Evolutionary conservation across 75 land plant genomes (phyloP).

Genomic region (Cryptomeria japonica): DNA sequence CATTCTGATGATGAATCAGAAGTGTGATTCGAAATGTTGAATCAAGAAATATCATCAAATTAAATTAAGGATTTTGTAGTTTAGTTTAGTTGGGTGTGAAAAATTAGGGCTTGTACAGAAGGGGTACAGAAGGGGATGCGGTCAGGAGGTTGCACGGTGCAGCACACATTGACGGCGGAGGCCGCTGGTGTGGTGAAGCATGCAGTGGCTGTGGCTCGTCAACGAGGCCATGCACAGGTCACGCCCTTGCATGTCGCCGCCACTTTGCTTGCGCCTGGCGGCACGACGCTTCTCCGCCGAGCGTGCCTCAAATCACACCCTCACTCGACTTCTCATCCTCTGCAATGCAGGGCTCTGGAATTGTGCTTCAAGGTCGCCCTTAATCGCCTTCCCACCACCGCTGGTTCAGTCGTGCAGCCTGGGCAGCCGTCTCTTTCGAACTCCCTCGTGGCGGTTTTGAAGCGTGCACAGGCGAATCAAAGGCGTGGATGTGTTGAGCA

Average conservation of each 20-base stretch:
- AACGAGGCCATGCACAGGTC: constrained; percentile 66
- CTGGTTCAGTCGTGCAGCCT: constrained; percentile 4
- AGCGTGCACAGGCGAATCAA: constrained; percentile 74
- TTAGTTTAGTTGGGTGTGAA: neutral
- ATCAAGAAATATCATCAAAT: too few relatives aligned
- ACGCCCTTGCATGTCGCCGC: constrained; percentile 74
- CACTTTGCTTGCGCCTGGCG: constrained; percentile 36
- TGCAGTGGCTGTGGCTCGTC: constrained; percentile 45
- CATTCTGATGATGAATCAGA: too few relatives aligned
- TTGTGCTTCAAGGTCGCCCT: constrained; percentile 73
- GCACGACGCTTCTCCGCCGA: constrained; percentile 28
- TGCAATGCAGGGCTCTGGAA: constrained; percentile 67
- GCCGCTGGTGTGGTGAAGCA: constrained; percentile 50
- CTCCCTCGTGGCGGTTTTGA: constrained; percentile 66
- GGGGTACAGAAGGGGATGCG: constrained; percentile 19
- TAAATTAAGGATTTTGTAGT: neutral
- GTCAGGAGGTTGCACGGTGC: constrained; percentile 49
- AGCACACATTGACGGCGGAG: constrained; percentile 64
- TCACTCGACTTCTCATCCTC: constrained; percentile 26
- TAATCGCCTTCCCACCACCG: constrained; percentile 42
- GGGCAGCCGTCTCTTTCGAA: constrained; percentile 52
- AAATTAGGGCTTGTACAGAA: neutral
- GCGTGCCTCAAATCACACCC: constrained; percentile 62
- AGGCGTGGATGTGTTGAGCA: constrained; percentile 62
- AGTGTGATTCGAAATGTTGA: too few relatives aligned